Evolutionary conservation across 176 grass and related monocot species (phyloP).

Genomic region (Hyparrhenia diplandra): DNA sequence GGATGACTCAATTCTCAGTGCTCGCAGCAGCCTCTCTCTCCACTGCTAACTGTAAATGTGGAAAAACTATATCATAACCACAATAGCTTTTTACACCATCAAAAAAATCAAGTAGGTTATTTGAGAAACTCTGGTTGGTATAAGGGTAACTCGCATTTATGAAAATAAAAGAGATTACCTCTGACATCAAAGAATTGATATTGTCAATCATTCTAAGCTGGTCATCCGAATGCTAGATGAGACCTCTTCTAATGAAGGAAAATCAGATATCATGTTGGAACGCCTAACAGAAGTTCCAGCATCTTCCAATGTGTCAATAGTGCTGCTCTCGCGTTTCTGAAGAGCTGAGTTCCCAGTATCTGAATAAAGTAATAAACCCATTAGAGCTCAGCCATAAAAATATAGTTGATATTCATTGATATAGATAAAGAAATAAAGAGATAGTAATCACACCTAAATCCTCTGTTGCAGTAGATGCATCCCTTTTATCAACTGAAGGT

Average conservation of each 20-base stretch:
- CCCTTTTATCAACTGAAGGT: conserved; percentile 51
- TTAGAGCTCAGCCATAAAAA: conserved; percentile 27
- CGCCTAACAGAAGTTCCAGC: conserved; percentile 37
- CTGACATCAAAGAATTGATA: conserved; percentile 67
- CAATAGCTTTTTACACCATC: not conserved
- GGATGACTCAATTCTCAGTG: conserved; percentile 87
- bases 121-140: not conserved
- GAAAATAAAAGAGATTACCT: conserved; percentile 48
- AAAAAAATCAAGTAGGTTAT: conserved; percentile 17
- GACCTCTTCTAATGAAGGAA: conserved; percentile 45
- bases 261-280: conserved; percentile 33
- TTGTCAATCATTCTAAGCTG: conserved; percentile 86
- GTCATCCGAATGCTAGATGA: conserved; percentile 56
- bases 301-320: conserved; percentile 40
- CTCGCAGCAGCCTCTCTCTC: conserved; percentile 86
- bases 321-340: conserved; percentile 40
- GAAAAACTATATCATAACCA: conserved; percentile 4
- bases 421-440: conserved; percentile 5
- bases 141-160: not conserved
- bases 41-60: conserved; percentile 74
- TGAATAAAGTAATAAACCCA: conserved; percentile 19
- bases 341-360: conserved; percentile 41
- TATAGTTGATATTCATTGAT: not conserved
- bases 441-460: conserved; percentile 66
- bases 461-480: conserved; percentile 80